phyloP scores from a whole-genome alignment of 164 flowering plant species.

The Kingdonia uniflora region DNA sequence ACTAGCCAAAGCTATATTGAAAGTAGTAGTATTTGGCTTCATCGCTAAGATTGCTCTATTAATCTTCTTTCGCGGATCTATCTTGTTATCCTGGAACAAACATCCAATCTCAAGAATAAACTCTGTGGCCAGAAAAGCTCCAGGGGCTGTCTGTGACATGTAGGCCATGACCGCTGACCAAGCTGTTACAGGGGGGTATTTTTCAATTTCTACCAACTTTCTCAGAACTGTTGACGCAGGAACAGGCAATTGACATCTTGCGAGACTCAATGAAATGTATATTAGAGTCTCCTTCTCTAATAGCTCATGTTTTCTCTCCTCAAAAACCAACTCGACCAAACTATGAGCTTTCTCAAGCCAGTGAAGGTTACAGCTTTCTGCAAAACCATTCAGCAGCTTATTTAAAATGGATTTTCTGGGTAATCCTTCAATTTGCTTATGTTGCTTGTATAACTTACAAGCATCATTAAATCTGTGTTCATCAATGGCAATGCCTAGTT shows the following conservation, averaged over 20 bases:
- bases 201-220: slow-evolving; percentile 57
- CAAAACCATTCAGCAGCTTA: slow-evolving; percentile 41
- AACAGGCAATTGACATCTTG: slow-evolving; percentile 46
- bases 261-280: slow-evolving; percentile 59
- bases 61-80: slow-evolving; percentile 81
- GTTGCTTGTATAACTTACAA: slow-evolving; percentile 61
- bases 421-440: slow-evolving; percentile 75
- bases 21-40: slow-evolving; percentile 70
- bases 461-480: slow-evolving; percentile 45
- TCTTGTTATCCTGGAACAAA: slow-evolving; percentile 64
- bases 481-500: slow-evolving; percentile 45
- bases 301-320: slow-evolving; percentile 48
- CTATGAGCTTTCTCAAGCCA: slow-evolving; percentile 62
- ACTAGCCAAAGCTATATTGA: slow-evolving; percentile 61
- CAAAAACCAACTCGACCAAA: slow-evolving; percentile 54
- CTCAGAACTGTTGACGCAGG: slow-evolving; percentile 77
- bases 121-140: slow-evolving; percentile 75
- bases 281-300: slow-evolving; percentile 58
- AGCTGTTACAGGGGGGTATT: slow-evolving; percentile 56
- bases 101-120: slow-evolving; percentile 80
- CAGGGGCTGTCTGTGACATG: slow-evolving; percentile 58
- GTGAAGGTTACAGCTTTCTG: slow-evolving; percentile 38
- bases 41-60: slow-evolving; percentile 67
- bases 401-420: slow-evolving; percentile 69
- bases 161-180: slow-evolving; percentile 80